Evolutionary conservation across 768 basidiomycete species (phyloP), one percentile per base, ranked within the genome.

Genomic region (Holtermannia corniformis): DNA sequence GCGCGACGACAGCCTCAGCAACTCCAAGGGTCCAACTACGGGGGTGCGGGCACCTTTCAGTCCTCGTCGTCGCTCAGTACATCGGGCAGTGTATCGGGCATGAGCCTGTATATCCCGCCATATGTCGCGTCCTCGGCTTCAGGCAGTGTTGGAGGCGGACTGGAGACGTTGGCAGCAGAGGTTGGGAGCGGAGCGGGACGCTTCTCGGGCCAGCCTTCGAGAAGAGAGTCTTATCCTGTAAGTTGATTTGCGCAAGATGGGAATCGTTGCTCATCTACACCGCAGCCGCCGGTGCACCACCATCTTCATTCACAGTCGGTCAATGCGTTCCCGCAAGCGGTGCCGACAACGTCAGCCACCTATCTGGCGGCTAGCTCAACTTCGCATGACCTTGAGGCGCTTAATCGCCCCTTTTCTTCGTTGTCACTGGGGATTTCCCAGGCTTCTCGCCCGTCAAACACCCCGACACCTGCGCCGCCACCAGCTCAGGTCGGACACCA

Each of bases 51-150:
- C 19, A 41, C 24, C 1, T 53, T 49, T 41, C 49, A 54, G 19
- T 26, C 52, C 19, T 51, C 48, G 24, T 55, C 60, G 1, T 58
- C 62, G 3, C 50, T 68, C 32, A 46, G 55, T 13, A 41, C 65
- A 2, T 64, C 63, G 3, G 59, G 57, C 10, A 67, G 65, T 37
- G 60, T 65, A 11, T 63, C 65, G 1, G 66, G 66, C 3, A 59
- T 65, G 61, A 63, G 56, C 49, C 60, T 68, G n/a, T 68, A 68
- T 43, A 65, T 68, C n/a, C 66, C 66, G 5, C 66, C 66, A 0
- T 68, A 68, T 43, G 60, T 55, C 19, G n/a, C 32, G 32, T 37
- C 32, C 10, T 16, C 7, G 7, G 32, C 32, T 7, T 37, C 32
- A 16, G 32, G 7, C 7, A 7, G 10, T 7, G 10, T 37, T 37